phyloP scores from a whole-genome alignment of 2,329 filamentous ascomycete genomes.

The Gremmenia infestans region DNA sequence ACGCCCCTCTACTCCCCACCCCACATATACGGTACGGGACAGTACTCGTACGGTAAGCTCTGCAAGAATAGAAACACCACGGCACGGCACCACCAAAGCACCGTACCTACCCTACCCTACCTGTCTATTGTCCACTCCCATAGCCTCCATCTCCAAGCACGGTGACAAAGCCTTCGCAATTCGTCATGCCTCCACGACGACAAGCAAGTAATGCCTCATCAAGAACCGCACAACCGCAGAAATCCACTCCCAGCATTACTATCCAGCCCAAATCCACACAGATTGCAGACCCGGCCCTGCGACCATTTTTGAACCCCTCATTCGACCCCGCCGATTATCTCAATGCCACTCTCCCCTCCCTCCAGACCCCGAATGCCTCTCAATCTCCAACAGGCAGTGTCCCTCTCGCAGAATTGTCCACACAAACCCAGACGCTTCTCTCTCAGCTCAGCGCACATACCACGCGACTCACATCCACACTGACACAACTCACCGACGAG shows the following conservation, averaged over 20 bases:
- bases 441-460: conserved; percentile 87
- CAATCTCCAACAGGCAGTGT: conserved; percentile 33
- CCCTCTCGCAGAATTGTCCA: conserved; percentile 70
- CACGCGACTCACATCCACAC: conserved; percentile 69
- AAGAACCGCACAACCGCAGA: conserved; percentile 11
- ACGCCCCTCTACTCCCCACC: not conserved
- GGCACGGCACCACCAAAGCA: not conserved
- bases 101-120: not conserved
- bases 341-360: conserved; percentile 69
- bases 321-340: conserved; percentile 86
- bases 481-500: conserved; percentile 90
- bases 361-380: conserved; percentile 40
- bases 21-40: not conserved
- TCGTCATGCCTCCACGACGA: conserved; percentile 14
- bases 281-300: conserved; percentile 66
- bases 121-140: not conserved
- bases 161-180: not conserved
- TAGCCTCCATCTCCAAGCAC: not conserved
- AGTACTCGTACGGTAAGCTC: not conserved
- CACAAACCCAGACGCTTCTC: conserved; percentile 77
- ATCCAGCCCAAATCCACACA: conserved; percentile 46
- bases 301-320: conserved; percentile 66
- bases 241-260: conserved; percentile 5
- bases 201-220: conserved; percentile 24
- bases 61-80: not conserved